A percentile compares a stretch with the other conserved stretches of the same genome.
These are phyloP conservation scores for Diddensiella transvaalensis DNA, from an alignment of 805 yeast species.

Conservation along the genomic window DNA sequence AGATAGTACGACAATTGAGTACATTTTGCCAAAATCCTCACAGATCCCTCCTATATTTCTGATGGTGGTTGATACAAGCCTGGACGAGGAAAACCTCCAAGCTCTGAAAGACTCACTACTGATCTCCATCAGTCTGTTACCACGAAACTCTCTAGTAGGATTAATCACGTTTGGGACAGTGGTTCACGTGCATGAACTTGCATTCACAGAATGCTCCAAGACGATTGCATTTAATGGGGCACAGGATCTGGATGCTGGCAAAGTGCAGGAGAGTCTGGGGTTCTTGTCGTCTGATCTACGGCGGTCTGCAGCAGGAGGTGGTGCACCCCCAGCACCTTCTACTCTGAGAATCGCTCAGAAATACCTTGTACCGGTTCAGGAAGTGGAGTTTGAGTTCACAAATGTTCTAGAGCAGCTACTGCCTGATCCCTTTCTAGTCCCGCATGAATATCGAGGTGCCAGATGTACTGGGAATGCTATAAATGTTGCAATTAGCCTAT, in stretches of 20 bases:
- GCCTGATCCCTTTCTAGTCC: constrained; percentile 78
- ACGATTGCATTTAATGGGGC: constrained; percentile 82
- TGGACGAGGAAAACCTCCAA: constrained; percentile 77
- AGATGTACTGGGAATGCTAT: constrained; percentile 87
- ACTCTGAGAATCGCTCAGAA: constrained; percentile 34
- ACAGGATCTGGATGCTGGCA: constrained; percentile 62
- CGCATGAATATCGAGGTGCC: constrained; percentile 64
- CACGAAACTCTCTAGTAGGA: constrained; percentile 86
- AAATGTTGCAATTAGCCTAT: constrained; percentile 68
- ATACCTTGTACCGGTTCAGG: constrained; percentile 64
- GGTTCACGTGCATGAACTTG: constrained; percentile 82
- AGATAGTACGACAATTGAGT: constrained; percentile 74
- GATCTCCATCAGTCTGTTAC: constrained; percentile 71
- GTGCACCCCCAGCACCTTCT: constrained; percentile 16
- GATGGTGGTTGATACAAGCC: constrained; percentile 82
- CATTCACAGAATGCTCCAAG: constrained; percentile 60
- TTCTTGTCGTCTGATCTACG: constrained; percentile 32
- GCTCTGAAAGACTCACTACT: constrained; percentile 79
- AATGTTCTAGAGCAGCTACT: constrained; percentile 66
- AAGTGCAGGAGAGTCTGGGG: constrained; percentile 58
- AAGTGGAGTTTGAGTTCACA: constrained; percentile 74
- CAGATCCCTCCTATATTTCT: constrained; percentile 82
- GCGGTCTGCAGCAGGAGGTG: constrained; percentile 4
- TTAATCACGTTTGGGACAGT: constrained; percentile 86
- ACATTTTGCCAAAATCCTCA: constrained; percentile 60